phyloP scores from a whole-genome alignment of 495 filamentous ascomycete genomes.

The Aspergillus hancockii region DNA sequence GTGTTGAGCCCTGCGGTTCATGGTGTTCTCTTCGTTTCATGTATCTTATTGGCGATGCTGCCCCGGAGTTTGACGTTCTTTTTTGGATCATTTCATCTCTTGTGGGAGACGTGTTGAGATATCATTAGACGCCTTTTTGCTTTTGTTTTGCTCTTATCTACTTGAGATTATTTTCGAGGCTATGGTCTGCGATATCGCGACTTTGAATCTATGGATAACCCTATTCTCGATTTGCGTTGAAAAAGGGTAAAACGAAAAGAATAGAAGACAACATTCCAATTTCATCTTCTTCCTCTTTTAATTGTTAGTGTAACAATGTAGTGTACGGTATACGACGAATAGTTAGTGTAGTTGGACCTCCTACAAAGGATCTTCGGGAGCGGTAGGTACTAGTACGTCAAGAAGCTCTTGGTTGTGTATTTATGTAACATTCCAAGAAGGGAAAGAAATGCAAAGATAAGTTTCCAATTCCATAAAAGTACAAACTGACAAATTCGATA shows the following conservation, averaged over 20 bases:
- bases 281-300: not conserved
- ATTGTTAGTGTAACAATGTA: too few relatives aligned
- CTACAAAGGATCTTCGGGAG: not conserved
- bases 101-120: constrained; percentile 16
- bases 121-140: constrained; percentile 11
- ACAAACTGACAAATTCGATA: not conserved
- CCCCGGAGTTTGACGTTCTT: not conserved
- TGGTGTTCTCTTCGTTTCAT: constrained; percentile 9
- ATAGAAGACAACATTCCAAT: not conserved
- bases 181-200: not conserved
- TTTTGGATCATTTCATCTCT: constrained; percentile 4
- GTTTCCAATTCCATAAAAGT: constrained; percentile 4
- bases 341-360: not conserved
- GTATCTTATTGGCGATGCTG: constrained; percentile 8
- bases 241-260: not conserved
- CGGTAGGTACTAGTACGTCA: too few relatives aligned
- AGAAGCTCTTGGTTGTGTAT: not conserved
- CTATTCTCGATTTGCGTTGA: not conserved
- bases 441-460: not conserved
- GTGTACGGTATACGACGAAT: too few relatives aligned
- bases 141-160: not conserved
- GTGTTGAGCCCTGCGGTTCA: constrained; percentile 5
- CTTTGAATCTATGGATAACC: not conserved
- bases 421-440: not conserved
- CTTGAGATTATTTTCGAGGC: not conserved